Base-by-base conservation (phyloP, 805 yeast species). In the Hanseniaspora meyeri region DNA sequence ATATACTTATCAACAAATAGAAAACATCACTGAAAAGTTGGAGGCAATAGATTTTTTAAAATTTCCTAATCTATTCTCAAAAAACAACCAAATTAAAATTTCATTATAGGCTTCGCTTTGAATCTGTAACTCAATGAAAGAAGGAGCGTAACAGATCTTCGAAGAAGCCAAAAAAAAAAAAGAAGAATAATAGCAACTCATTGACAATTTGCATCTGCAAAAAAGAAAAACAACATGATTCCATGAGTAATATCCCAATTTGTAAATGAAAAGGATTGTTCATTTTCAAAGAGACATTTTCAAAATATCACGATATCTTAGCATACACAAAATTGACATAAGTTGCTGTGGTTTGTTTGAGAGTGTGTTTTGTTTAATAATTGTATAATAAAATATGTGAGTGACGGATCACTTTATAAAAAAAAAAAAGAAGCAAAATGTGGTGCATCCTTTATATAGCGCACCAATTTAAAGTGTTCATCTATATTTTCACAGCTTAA, bases 51-150 rank as follows among this genome's bases (percentile, higher is more conserved):
- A 54, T 47, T 47, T 39, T 34, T n/a, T 9, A 29, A 54, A 34
- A 19, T 16, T 49, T 37, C 43, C 50, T 43, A 50, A 49, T 37
- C 37, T 37, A 36, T 43, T 36, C 43, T 43, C 49, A 43, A n/a
- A 43, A 49, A 43, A 31, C 49, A 24, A 49, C 52, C 52, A 51
- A 43, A 37, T 49, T 46, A 51, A 20, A 56, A 49, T 43, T 53
- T 67, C 60, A 56, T 38, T 71, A 54, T 70, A 63, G 74, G 75
- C 76, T 66, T 72, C 76, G 74, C 74, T 73, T 73, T 73, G 76
- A 73, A 72, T 71, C 72, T 68, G 61, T 66, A 67, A 62, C 65
- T 72, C 73, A 73, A 68, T 59, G 68, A 64, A 62, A 55, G 61
- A 59, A 60, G 64, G 67, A 68, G 67, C 63, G 61, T 62, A 68